Conservation (phyloP, 2,329 filamentous ascomycete genomes). For the Neocucurbitaria cava region DNA sequence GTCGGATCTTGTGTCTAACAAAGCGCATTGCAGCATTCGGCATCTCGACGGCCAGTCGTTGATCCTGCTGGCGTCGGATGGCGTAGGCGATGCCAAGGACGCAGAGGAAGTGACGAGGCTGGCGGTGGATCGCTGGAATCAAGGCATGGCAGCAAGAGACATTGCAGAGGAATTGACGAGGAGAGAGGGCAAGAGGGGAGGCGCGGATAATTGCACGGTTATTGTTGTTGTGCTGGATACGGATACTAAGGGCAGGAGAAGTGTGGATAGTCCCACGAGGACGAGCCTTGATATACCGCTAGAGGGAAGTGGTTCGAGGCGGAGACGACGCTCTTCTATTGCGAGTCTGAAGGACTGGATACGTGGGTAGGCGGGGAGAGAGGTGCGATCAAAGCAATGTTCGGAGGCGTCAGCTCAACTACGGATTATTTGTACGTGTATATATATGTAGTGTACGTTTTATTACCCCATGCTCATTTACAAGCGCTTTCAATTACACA, state of each 20-base stretch:
- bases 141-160: constrained; percentile 19
- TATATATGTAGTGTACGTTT: background rate
- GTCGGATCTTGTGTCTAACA: constrained; percentile 29
- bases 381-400: background rate
- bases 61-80: constrained; percentile 30
- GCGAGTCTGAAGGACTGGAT: constrained; percentile 23
- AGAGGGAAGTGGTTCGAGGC: constrained; percentile 4
- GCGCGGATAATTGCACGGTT: constrained; percentile 33
- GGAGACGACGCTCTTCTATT: constrained; percentile 15
- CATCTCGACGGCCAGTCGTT: constrained; percentile 24
- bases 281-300: constrained; percentile 11
- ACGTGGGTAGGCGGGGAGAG: constrained; percentile 1
- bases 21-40: constrained; percentile 28
- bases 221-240: constrained; percentile 26
- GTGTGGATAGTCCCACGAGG: constrained; percentile 11
- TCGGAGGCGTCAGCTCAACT: background rate
- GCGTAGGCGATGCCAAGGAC: constrained; percentile 26
- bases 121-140: constrained; percentile 21
- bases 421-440: background rate
- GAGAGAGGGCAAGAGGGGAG: constrained; percentile 17
- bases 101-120: constrained; percentile 24
- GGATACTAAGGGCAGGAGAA: constrained; percentile 13
- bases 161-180: constrained; percentile 26
- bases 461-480: background rate
- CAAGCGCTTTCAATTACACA: background rate